phyloP scores from a whole-genome alignment of 1,139 yeast genomes.

The Candida smagusa region DNA sequence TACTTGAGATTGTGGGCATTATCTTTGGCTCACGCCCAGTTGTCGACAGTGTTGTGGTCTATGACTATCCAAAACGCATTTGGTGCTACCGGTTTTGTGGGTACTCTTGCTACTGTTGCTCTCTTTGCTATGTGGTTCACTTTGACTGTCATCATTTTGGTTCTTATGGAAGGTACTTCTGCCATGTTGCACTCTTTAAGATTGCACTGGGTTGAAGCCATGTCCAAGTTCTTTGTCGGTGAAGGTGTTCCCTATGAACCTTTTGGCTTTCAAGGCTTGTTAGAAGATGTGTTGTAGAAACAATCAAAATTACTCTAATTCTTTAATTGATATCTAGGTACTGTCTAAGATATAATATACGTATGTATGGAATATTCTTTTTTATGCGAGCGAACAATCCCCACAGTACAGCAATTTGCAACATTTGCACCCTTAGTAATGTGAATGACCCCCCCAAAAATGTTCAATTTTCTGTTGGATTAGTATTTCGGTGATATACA shows the following conservation, averaged over 20 bases:
- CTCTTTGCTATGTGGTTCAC: constrained; percentile 79
- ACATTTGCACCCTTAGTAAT: no score
- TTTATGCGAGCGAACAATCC: no score
- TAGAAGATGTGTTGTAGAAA: constrained; percentile 24
- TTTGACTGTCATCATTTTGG: constrained; percentile 69
- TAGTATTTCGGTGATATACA: no score
- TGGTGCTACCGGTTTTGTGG: constrained; percentile 47
- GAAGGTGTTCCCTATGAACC: constrained; percentile 74
- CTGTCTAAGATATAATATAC: no score
- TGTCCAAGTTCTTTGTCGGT: constrained; percentile 84
- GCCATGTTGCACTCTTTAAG: constrained; percentile 84
- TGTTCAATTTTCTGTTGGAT: no score
- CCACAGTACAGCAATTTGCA: no score
- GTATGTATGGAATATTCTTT: no score
- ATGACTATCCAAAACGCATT: constrained; percentile 68
- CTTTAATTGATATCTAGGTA: no score
- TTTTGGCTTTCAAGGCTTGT: constrained; percentile 50
- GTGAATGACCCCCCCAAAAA: no score
- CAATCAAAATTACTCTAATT: no score
- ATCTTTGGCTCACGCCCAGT: constrained; percentile 75
- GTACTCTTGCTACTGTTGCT: constrained; percentile 51
- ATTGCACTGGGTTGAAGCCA: constrained; percentile 85
- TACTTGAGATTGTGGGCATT: constrained; percentile 77
- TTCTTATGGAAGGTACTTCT: constrained; percentile 82
- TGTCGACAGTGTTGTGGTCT: constrained; percentile 71